Evolutionary conservation across 1,284 basidiomycete species (phyloP), one percentile per base, ranked within the genome.

Genomic region (Irpex sp.): DNA sequence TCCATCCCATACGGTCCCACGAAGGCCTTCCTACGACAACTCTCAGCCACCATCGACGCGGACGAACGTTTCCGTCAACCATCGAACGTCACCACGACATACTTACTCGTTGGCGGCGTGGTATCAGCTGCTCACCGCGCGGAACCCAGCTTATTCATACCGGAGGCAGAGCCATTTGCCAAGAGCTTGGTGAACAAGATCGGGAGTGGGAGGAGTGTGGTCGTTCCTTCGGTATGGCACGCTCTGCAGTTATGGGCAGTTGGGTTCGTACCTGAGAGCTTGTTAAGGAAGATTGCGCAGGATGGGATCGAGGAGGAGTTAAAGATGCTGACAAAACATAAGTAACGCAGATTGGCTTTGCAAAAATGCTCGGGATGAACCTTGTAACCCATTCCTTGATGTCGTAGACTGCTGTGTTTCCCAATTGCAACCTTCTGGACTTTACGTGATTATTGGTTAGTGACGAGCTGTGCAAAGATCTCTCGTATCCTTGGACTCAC

Each of bases 221-320:
- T 63, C 45, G 49, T 58, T 10, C 62, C 64, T 21, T 65, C 60
- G 48, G 39, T 47, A 48, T 42, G 28, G 18, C 64, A 65, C 45
- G 61, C 58, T 4, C 8, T 65, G 6, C 64, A 65, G 58, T 16
- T 48, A 21, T 58, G 49, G 33, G 21, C 39, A 23, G 39, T 58
- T 8, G 33, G 51, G 12, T 18, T 62, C 7, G 14, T 62, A 5
- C 58, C 60, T 16, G 49, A 58, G 14, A 39, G 57, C 12, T 0
- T 61, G 39, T 16, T 65, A 1, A 23, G 56, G 47, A 49, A 55
- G 39, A 45, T 12, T 45, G 39, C 39, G 14, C 14, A 12, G 6
- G 39, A 45, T 6, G 39, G 14, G n/a, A n/a, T 45, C 14, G 39
- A 12, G 39, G 39, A 12, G 39, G 39, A 45, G 39, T 45, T 33